Evolutionary conservation across 176 grass and related monocot species (phyloP).

Genomic region (Oropetium thomaeum): DNA sequence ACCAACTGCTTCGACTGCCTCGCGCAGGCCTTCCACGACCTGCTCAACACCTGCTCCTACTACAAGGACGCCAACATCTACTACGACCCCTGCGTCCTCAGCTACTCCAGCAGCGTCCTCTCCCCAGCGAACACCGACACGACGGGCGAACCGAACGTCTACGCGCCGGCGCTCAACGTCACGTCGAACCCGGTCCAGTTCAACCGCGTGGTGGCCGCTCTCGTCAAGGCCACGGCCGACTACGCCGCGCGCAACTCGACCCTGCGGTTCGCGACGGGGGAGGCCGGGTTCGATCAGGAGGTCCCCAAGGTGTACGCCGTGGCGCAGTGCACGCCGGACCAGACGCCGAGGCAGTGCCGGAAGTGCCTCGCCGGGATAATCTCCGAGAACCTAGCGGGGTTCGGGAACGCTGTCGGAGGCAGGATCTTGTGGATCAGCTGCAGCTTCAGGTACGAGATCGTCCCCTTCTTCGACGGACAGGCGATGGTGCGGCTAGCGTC

Average conservation of each 20-base stretch:
- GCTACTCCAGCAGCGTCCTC: slow-evolving; percentile 34
- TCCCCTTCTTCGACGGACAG: no score
- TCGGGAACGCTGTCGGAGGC: no score
- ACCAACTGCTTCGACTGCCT: slow-evolving; percentile 13
- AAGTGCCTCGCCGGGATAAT: no score
- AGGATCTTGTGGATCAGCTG: no score
- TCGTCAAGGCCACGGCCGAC: slow-evolving; percentile 33
- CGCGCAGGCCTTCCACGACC: slow-evolving; percentile 14
- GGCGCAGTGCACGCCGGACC: no score
- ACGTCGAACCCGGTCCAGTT: slow-evolving; percentile 1
- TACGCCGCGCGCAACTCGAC: slow-evolving; percentile 34
- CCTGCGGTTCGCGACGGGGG: neutral
- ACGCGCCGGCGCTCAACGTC: neutral
- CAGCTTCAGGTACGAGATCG: no score
- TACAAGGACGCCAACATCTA: slow-evolving; percentile 41
- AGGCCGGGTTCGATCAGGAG: no score
- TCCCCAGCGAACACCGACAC: neutral
- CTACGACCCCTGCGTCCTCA: slow-evolving; percentile 31
- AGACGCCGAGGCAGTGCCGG: no score
- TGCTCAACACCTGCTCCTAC: slow-evolving; percentile 20
- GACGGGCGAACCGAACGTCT: neutral
- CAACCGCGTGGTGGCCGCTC: neutral
- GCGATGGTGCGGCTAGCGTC: no score
- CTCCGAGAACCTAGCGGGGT: no score
- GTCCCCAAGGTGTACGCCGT: no score